Base-by-base conservation (phyloP, 169 alveolate genomes). In the Eimeria sp. region DNA sequence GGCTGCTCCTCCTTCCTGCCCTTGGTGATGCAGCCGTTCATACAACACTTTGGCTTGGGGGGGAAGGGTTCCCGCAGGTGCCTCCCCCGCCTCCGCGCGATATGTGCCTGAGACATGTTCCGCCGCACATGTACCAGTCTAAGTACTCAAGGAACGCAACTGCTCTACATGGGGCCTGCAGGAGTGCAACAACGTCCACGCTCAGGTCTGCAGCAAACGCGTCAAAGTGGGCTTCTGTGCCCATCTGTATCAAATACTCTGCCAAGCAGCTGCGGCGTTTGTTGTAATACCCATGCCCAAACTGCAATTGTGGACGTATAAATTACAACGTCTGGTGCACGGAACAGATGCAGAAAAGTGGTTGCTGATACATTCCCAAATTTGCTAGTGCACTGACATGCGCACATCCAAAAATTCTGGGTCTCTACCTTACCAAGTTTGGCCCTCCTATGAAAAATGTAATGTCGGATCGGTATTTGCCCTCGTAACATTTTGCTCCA, bases 31-130 rank as follows among this genome's bases (percentile, higher is more conserved):
- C 93, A 93, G 54, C 27, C 96, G 87, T 49, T 80, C 96, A 83
- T 93, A 93, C 49, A 88, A 40, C 63, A 93, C 96, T 54, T 93
- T 93, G 20, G 96, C 96, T 67, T 93, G 96, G 0, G 96, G 94
- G 5, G 96, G 96, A 22, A 93, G 94, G 30, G 96, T 80, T 45
- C 91, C 96, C 25, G 96, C 93, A 47, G 96, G 83, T 7, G 96
- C 89, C 40, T 88, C 94, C n/a, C 96, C 96, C 30, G 80, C 27
- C 89, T 93, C 96, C 45, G 96, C 96, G 5, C 80, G 75, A 67
- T 93, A 93, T 47, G 96, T 63, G 27, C 96, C 96, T 93, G 96
- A 20, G 47, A n/a, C 30, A 70, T 13, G 83, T 14, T 73, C 54
- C 14, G 16, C 4, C 0, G 78, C 78, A 47, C 49, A 70, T 13